Conservation (phyloP, 805 yeast genomes). For the Candida stauntonica region DNA sequence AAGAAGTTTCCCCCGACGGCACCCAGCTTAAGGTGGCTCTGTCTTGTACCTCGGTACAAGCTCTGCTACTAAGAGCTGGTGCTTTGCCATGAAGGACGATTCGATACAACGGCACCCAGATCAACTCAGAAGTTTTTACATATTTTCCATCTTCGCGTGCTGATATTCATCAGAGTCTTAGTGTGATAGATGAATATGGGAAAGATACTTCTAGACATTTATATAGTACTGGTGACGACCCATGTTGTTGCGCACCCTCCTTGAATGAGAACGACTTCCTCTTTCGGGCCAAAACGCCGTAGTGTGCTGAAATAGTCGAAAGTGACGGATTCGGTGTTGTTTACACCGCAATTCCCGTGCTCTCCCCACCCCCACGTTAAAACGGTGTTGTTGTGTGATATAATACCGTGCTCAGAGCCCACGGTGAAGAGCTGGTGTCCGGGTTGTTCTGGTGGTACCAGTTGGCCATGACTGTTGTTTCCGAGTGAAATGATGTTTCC, state of each 20-base stretch:
- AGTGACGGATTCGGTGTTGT: slow-evolving; percentile 17
- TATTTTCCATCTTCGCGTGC: slow-evolving; percentile 68
- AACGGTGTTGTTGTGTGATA: slow-evolving; percentile 33
- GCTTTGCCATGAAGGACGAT: slow-evolving; percentile 27
- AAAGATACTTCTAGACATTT: slow-evolving; percentile 73
- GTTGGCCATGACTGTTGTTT: slow-evolving; percentile 74
- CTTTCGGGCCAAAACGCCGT: slow-evolving; percentile 25
- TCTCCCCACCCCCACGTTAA: slow-evolving; percentile 98
- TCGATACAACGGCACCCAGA: slow-evolving; percentile 65
- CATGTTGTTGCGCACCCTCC: slow-evolving; percentile 73
- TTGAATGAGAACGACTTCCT: slow-evolving; percentile 32
- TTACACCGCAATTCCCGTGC: slow-evolving; percentile 86
- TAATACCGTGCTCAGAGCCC: slow-evolving; percentile 88
- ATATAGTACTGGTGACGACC: slow-evolving; percentile 34
- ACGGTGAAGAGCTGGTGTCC: slow-evolving; percentile 30
- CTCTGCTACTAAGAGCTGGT: too few relatives aligned
- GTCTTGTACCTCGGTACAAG: too few relatives aligned
- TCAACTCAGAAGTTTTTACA: slow-evolving; percentile 56
- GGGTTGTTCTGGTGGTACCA: slow-evolving; percentile 26
- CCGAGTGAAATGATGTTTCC: slow-evolving; percentile 52
- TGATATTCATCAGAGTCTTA: slow-evolving; percentile 13
- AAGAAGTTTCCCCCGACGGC: slow-evolving; percentile 18
- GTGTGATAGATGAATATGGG: slow-evolving; percentile 67
- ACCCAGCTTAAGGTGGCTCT: background rate
- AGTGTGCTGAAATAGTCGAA: slow-evolving; percentile 35